These are phyloP conservation scores for Saccharomycopsis synnaedendra DNA, from an alignment of 805 yeast genomes.

Conservation along the genomic window DNA sequence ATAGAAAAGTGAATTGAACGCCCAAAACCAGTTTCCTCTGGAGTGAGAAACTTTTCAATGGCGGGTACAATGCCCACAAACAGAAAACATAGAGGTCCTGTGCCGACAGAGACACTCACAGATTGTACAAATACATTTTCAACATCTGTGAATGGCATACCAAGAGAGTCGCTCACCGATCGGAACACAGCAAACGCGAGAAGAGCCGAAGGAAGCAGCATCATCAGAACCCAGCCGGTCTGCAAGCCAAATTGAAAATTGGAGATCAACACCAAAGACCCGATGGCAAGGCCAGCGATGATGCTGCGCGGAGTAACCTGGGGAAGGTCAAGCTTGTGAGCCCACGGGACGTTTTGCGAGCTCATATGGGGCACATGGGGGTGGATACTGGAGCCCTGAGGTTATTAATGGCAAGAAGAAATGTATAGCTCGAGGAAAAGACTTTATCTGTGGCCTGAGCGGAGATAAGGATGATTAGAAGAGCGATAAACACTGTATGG, in stretches of 20 bases:
- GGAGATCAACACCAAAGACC: conserved; percentile 75
- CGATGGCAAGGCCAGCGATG: conserved; percentile 69
- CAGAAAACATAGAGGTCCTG: conserved; percentile 94
- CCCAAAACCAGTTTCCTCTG: conserved; percentile 63
- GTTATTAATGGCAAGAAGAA: no score
- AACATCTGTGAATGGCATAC: conserved; percentile 62
- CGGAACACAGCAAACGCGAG: conserved; percentile 79
- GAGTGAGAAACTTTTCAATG: conserved; percentile 73
- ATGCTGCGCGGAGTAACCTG: conserved; percentile 71
- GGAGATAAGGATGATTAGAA: no score
- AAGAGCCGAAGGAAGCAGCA: conserved; percentile 90
- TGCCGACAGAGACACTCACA: conserved; percentile 92
- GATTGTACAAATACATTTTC: conserved; percentile 90
- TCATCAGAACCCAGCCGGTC: conserved; percentile 99
- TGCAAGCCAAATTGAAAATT: conserved; percentile 95
- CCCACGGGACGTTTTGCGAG: background rate
- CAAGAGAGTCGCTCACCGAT: conserved; percentile 28
- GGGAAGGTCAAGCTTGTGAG: conserved; percentile 37
- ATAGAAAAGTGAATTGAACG: conserved; percentile 27
- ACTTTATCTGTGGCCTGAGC: background rate
- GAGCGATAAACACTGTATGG: no score
- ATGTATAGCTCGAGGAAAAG: background rate
- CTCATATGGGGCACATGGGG: no score
- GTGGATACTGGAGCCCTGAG: no score
- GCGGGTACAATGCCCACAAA: conserved; percentile 95